Evolutionary conservation across 2,329 filamentous ascomycete species (phyloP), one percentile per base, ranked within the genome.

Genomic region (Verticillium isaacii): DNA sequence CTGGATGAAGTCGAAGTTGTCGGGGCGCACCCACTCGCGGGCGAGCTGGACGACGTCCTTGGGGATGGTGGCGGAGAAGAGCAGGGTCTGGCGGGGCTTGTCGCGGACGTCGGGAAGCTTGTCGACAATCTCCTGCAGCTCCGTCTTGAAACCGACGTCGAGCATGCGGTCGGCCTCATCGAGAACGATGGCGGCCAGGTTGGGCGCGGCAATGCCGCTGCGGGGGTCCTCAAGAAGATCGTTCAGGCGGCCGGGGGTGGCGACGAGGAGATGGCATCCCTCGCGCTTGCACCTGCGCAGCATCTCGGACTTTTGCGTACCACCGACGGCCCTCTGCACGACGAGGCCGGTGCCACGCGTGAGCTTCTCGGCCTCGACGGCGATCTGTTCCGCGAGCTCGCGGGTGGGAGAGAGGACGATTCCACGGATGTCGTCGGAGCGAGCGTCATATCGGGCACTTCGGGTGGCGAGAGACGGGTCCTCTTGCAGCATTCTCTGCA

Each of bases 91-190:
- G 58, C 94, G 88, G 60, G 89, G 82, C 63, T 89, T 85, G 59
- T 87, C 75, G 0, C 73, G 68, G 7, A 84, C 82, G 56, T 83
- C 77, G 3, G 94, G 94, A 11, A 97, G 82, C 54, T 77, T 71
- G 0, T 72, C 63, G 61, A 86, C 77, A 61, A 94, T 91, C 1
- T 84, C 74, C 58, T 81, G 75, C 58, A 94, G 82, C 61, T 88
- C 88, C 39, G 80, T 79, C 61, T 88, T 81, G 70, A 94, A 94
- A 2, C 91, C 95, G 82, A 96, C 95, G 79, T 99, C 95, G 73
- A 99, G 85, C 91, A 99, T 97, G 69, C 95, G 91, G 77, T 99
- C 95, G 70, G 95, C 95, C 82, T 99, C 95, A 69, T 99, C 95
- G 56, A 99, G 89, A 66, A 98, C 93, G 56, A 99, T 83, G 68